Percentiles rank a stretch among this genome's conserved stretches.
These are phyloP conservation scores for Aspergillus costaricaensis DNA, from an alignment of 2,329 filamentous ascomycete species.

Conservation along the genomic window DNA sequence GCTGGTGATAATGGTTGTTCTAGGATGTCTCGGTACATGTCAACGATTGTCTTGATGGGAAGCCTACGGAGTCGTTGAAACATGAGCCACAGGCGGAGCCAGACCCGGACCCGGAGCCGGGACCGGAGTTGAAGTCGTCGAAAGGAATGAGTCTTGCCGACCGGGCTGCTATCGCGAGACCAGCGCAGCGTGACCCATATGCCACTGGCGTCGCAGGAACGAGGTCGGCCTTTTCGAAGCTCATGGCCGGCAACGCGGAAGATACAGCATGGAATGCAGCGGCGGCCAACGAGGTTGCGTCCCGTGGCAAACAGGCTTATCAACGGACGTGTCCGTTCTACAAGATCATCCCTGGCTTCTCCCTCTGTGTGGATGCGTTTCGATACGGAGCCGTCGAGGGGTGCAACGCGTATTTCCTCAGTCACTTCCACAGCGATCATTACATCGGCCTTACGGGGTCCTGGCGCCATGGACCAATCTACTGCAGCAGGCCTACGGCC, in stretches of 20 bases:
- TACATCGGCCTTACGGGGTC: slow-evolving; percentile 86
- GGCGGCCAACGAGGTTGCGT: slow-evolving; percentile 73
- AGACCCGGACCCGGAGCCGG: background rate
- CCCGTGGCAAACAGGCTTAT: slow-evolving; percentile 82
- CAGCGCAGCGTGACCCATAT: slow-evolving; percentile 80
- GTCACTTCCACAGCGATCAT: slow-evolving; percentile 97
- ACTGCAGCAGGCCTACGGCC: slow-evolving; percentile 89
- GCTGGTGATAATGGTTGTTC: slow-evolving; percentile 25
- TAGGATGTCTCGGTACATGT: slow-evolving; percentile 81
- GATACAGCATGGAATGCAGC: slow-evolving; percentile 87
- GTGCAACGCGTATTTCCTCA: slow-evolving; percentile 92
- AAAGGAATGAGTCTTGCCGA: slow-evolving; percentile 59
- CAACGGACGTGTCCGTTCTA: slow-evolving; percentile 95
- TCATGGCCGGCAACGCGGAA: slow-evolving; percentile 92
- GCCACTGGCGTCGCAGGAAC: slow-evolving; percentile 46
- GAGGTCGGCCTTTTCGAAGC: slow-evolving; percentile 80
- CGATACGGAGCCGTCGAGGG: slow-evolving; percentile 91
- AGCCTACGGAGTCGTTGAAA: slow-evolving; percentile 57
- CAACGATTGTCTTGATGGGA: slow-evolving; percentile 88
- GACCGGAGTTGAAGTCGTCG: background rate
- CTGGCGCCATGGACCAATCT: slow-evolving; percentile 94
- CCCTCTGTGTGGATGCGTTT: slow-evolving; percentile 93
- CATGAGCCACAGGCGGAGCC: slow-evolving; percentile 10
- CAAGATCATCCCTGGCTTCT: slow-evolving; percentile 93
- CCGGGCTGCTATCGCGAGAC: slow-evolving; percentile 69